phyloP scores from a whole-genome alignment of 305 asterid genomes.

The Fraxinus nigra region DNA sequence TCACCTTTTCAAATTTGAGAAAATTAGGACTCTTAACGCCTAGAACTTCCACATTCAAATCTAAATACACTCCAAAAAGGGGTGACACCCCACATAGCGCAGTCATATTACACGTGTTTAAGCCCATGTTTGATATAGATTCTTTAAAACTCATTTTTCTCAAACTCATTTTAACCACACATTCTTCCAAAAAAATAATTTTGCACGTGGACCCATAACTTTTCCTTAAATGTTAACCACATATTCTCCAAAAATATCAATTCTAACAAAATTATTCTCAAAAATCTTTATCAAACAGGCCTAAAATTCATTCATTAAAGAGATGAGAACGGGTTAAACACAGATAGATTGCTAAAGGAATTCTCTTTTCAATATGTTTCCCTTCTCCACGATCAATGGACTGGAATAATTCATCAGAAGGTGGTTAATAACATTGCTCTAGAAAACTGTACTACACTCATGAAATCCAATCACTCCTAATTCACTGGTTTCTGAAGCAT shows the following conservation, averaged over 20 bases:
- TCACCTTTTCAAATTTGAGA: conserved; percentile 16
- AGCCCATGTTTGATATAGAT: background rate
- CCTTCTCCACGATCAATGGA: background rate
- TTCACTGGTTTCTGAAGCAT: background rate
- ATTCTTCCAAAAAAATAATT: background rate
- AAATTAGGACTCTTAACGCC: conserved; percentile 2
- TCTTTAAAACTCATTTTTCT: no score
- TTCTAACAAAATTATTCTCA: background rate
- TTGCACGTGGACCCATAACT: background rate
- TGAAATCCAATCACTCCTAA: conserved; percentile 1
- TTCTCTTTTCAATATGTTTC: background rate
- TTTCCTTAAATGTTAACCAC: background rate
- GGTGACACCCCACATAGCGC: background rate
- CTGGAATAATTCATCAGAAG: background rate
- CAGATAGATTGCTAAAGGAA: conserved; percentile 1
- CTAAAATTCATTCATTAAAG: background rate
- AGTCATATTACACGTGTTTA: background rate
- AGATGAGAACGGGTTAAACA: conserved; percentile 3
- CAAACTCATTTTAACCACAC: background rate
- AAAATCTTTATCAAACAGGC: background rate
- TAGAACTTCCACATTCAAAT: conserved; percentile 6
- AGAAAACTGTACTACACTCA: conserved; percentile 5
- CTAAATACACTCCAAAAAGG: background rate
- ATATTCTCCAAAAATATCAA: background rate
- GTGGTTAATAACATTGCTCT: conserved; percentile 7